phyloP scores from a whole-genome alignment of 164 flowering plant species.

The Taxillus chinensis region DNA sequence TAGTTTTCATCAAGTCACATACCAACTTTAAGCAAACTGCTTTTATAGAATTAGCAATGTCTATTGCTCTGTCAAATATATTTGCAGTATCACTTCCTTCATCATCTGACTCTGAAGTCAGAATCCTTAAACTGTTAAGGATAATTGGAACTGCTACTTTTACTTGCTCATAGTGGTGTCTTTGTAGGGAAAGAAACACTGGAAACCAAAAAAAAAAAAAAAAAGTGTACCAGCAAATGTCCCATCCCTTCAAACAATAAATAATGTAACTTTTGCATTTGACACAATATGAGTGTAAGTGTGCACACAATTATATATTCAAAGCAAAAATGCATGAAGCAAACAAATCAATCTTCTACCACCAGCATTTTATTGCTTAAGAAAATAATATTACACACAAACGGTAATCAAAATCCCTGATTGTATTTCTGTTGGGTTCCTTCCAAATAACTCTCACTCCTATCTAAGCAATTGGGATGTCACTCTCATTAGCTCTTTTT shows the following conservation, averaged over 20 bases:
- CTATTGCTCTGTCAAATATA: constrained; percentile 39
- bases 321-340: too few species aligned
- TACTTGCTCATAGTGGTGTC: constrained; percentile 74
- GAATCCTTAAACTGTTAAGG: constrained; percentile 27
- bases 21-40: constrained; percentile 53
- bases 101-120: constrained; percentile 27
- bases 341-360: too few species aligned
- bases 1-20: constrained; percentile 13
- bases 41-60: constrained; percentile 51
- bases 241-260: neutral
- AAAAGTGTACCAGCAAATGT: neutral
- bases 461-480: too few species aligned
- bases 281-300: neutral
- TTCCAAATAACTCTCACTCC: too few species aligned
- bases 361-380: too few species aligned
- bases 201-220: constrained; percentile 20
- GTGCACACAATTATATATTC: too few species aligned
- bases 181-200: constrained; percentile 48
- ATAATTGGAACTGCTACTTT: constrained; percentile 37
- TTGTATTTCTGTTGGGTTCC: too few species aligned
- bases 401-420: too few species aligned
- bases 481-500: too few species aligned
- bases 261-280: neutral
- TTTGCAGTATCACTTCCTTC: constrained; percentile 21
- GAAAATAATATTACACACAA: too few species aligned